Conservation (phyloP, 805 yeast species). For the Debaryomyces tyrocola region DNA sequence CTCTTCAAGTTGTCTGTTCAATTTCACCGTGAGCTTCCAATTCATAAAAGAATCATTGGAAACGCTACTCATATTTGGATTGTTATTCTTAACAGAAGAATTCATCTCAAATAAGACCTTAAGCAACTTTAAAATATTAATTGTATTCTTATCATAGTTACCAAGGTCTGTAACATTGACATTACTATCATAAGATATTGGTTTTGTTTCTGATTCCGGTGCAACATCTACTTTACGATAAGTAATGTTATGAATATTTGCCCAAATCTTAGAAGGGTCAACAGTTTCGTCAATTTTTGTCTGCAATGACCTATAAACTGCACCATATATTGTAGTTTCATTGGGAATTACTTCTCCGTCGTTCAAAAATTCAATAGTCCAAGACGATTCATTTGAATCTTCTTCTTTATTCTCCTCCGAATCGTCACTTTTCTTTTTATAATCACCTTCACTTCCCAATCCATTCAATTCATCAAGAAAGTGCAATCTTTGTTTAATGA, state of each 20-base stretch:
- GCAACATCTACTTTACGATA: slow-evolving; percentile 36
- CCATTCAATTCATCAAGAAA: slow-evolving; percentile 25
- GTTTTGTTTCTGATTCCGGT: slow-evolving; percentile 8
- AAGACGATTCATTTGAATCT: slow-evolving; percentile 5
- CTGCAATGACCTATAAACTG: slow-evolving; percentile 55
- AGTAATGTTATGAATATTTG: slow-evolving; percentile 49
- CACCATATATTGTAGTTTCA: slow-evolving; percentile 76
- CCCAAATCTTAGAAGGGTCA: slow-evolving; percentile 58
- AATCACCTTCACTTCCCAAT: slow-evolving; percentile 7
- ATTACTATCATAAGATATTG: slow-evolving; percentile 8
- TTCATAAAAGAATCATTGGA: slow-evolving; percentile 52
- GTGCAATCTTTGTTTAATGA: slow-evolving; percentile 42
- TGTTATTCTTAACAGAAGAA: slow-evolving; percentile 17
- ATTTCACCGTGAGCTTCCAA: slow-evolving; percentile 80
- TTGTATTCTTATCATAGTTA: slow-evolving; percentile 27
- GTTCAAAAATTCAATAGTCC: slow-evolving; percentile 53
- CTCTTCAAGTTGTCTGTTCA: slow-evolving; percentile 85
- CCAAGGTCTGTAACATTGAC: slow-evolving; percentile 19
- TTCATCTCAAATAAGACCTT: slow-evolving; percentile 47
- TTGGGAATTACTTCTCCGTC: slow-evolving; percentile 58
- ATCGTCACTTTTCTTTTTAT: slow-evolving; percentile 15
- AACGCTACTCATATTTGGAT: slow-evolving; percentile 19
- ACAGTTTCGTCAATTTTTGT: slow-evolving; percentile 35
- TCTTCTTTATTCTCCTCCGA: slow-evolving; percentile 5
- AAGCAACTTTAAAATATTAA: slow-evolving; percentile 47